Conservation (phyloP, 129 eudicot species). For the Flaveria linearis region DNA sequence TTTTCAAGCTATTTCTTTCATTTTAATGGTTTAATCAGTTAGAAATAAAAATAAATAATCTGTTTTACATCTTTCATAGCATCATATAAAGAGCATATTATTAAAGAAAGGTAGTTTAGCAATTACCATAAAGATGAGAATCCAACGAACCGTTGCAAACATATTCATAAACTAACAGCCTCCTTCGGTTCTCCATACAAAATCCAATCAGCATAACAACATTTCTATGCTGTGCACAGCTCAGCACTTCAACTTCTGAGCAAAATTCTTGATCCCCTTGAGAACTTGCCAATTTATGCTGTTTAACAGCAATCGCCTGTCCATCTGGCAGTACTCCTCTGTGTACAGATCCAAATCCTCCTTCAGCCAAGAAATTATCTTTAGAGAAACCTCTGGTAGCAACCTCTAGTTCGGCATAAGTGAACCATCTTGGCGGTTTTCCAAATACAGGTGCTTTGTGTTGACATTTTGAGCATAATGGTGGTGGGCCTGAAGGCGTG, state of each 20-base stretch:
- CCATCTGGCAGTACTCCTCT: slow-evolving; percentile 91
- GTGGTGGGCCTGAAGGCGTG: slow-evolving; percentile 82
- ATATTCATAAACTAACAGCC: slow-evolving; percentile 86
- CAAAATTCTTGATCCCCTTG: slow-evolving; percentile 98
- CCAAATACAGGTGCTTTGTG: slow-evolving; percentile 94
- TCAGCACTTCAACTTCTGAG: slow-evolving; percentile 95
- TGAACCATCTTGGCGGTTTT: slow-evolving; percentile 94
- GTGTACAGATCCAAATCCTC: slow-evolving; percentile 93
- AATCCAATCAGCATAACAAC: slow-evolving; percentile 97
- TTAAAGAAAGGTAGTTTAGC: neutral
- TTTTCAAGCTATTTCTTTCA: neutral
- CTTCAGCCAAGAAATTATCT: slow-evolving; percentile 93
- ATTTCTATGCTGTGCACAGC: slow-evolving; percentile 98
- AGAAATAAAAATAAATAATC: no score
- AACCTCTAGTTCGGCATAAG: slow-evolving; percentile 79
- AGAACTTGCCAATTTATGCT: slow-evolving; percentile 94
- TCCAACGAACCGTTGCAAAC: slow-evolving; percentile 93
- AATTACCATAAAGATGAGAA: slow-evolving; percentile 88
- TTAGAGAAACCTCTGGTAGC: slow-evolving; percentile 85
- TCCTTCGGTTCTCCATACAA: slow-evolving; percentile 85
- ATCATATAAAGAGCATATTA: neutral
- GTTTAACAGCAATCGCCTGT: slow-evolving; percentile 89
- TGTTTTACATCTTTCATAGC: no score
- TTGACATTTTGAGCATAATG: slow-evolving; percentile 89
- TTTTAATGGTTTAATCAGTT: neutral